Base-by-base conservation (phyloP, 1,139 yeast genomes). In the Hansenula lynferdii region DNA sequence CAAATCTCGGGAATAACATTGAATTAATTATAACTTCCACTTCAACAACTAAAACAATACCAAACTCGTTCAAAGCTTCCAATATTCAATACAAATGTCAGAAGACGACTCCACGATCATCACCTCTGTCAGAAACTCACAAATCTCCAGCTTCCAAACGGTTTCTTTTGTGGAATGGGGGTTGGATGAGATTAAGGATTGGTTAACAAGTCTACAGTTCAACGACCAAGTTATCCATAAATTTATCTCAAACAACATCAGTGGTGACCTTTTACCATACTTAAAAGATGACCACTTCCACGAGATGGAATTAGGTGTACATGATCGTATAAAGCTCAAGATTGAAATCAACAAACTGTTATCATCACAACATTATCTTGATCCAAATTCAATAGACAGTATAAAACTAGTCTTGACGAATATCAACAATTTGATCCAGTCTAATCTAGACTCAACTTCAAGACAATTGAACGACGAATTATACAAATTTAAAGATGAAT, bases 261-360 rank as follows among this genome's bases (percentile, higher is more conserved):
- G 75, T 14, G 90, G 90, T 1, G 67, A 77, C 15, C 60, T 80
- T 11, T 59, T 83, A 34, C 79, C 84, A 1, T 77, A 71, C 44
- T 57, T 83, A 31, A 72, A 74, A 11, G 69, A 83, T 2, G 75
- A 72, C 8, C 85, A 82, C 54, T 66, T 82, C 36, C 66, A 68
- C 47, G 87, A 80, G 46, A 59, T 83, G 53, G 85, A 84, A 2
- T 62, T 77, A 1, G 43, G 45, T 8, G 48, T 77, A 33, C 58
- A 62, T 14, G 56, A 65, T 2, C 62, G 87, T 14, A 61, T 82
- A 5, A 45, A 54, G 27, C 58, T 81, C 24, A 77, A 78, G 50
- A 64, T 63, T 37, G 67, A 69, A 32, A 69, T 81, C 24, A 66
- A 70, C 40, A 74, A 67, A 25, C 54, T 77, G 34, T 53, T 76